These are phyloP conservation scores for Lactarius akahatsu DNA, from an alignment of 768 basidiomycete genomes.

Conservation along the genomic window DNA sequence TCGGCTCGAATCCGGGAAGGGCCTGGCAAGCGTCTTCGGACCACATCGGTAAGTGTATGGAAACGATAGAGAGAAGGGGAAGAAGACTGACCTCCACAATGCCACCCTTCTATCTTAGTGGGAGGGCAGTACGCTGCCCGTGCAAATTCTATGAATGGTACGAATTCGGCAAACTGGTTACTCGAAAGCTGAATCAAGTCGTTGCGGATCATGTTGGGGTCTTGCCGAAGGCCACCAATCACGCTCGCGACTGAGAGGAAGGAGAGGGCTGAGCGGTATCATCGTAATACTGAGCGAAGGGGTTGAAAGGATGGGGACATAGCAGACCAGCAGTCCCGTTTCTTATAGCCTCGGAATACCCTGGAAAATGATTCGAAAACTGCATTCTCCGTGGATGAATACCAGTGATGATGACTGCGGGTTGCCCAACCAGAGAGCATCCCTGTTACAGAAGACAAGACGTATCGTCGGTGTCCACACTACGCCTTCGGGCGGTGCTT, in stretches of 20 bases:
- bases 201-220: neutral
- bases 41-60: neutral
- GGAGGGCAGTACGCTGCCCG: constrained; percentile 54
- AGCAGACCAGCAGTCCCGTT: neutral
- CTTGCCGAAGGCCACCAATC: neutral
- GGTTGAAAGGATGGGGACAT: neutral
- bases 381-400: neutral
- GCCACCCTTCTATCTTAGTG: constrained; percentile 40
- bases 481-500: neutral
- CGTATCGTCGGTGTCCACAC: neutral
- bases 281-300: neutral
- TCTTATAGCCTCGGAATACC: neutral
- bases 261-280: neutral
- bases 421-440: neutral
- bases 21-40: constrained; percentile 43
- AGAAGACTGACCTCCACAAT: constrained; percentile 43
- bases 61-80: neutral
- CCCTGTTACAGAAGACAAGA: neutral
- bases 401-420: neutral
- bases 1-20: constrained; percentile 42
- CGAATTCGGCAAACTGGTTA: constrained; percentile 39
- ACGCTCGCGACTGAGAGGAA: constrained; percentile 5
- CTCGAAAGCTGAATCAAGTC: constrained; percentile 34
- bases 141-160: constrained; percentile 52
- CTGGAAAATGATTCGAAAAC: neutral